Base-by-base conservation (phyloP, 371 early-diverging fungal species). In the Mucor sp. region DNA sequence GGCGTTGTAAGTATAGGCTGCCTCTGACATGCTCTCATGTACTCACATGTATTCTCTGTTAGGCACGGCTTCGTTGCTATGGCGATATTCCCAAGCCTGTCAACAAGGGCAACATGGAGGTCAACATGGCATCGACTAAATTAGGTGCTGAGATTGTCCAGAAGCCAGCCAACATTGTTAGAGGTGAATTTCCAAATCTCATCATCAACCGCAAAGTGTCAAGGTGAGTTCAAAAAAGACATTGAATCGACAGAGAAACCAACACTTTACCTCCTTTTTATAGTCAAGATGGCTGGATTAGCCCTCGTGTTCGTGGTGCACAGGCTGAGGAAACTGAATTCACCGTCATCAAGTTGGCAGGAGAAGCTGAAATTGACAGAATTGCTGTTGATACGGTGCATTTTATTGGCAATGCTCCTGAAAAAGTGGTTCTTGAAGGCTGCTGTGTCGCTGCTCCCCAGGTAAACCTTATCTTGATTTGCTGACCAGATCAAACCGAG, bases 231-330 rank as follows among this genome's bases (percentile, higher is more conserved):
- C 28, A 4, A 27, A 0, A 17, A 43, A 5, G n/a, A 2, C 14
- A 27, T 17, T 17, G n/a, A 15, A 8, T n/a, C 4, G 37, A 23
- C 21, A 21, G 3, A 25, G 0, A n/a, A 3, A 44, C 14, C 47
- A 17, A 44, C 21, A 27, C 0, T 5, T 6, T 44, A 7, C 8
- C 30, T 11, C 6, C 30, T 30, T 6, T 35, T 5, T 15, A 23
- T 37, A 62, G 63, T 14, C 17, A 50, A 15, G 63, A 62, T 37
- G 63, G 63, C 6, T 62, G 63, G 63, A 62, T 62, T 6, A 35
- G 63, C 17, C 37, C 63, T 37, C 50, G 50, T 25, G 9, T 17
- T 19, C 23, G 50, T 23, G 19, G 27, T 19, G 32, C 7, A n/a
- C 19, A 48, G 15, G 5, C 14, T 4, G 15, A 2, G 17, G 17